These are phyloP conservation scores for Maudiozyma pseudohumilis DNA, from an alignment of 805 yeast genomes.

Conservation along the genomic window DNA sequence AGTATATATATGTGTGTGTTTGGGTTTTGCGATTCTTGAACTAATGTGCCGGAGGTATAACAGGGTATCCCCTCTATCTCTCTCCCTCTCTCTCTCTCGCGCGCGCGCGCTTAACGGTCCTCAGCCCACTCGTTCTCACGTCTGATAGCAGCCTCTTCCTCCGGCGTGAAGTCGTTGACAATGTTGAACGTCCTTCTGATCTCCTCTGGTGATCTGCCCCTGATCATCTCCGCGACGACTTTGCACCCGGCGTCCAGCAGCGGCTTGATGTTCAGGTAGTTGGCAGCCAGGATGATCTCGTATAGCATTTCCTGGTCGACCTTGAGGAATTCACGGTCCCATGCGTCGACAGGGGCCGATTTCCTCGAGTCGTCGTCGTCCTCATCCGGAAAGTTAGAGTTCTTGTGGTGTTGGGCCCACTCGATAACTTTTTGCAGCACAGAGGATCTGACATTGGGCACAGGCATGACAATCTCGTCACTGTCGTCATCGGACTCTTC, in stretches of 20 bases:
- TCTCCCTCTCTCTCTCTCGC: no score
- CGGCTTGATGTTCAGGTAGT: slow-evolving; percentile 66
- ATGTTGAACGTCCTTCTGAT: slow-evolving; percentile 72
- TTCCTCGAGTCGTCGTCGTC: slow-evolving; percentile 78
- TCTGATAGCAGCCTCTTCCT: slow-evolving; percentile 79
- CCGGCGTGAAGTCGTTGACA: slow-evolving; percentile 75
- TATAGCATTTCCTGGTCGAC: slow-evolving; percentile 89
- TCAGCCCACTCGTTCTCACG: slow-evolving; percentile 90
- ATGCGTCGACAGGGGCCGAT: slow-evolving; percentile 85
- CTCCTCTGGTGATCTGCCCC: slow-evolving; percentile 72
- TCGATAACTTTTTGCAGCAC: slow-evolving; percentile 86
- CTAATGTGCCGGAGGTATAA: no score
- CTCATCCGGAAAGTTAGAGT: slow-evolving; percentile 64
- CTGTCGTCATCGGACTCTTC: slow-evolving; percentile 37
- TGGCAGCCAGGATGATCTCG: slow-evolving; percentile 74
- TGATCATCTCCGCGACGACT: slow-evolving; percentile 75
- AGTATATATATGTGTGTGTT: no score
- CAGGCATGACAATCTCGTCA: slow-evolving; percentile 71
- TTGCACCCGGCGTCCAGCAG: slow-evolving; percentile 71
- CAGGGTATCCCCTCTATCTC: no score
- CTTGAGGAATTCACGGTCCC: slow-evolving; percentile 90
- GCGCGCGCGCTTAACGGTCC: no score
- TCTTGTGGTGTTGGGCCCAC: slow-evolving; percentile 93
- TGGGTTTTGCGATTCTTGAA: no score
- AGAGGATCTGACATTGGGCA: slow-evolving; percentile 80